A percentile compares a stretch with the other conserved stretches of the same genome.
These are phyloP conservation scores for Gastrolobium bilobum DNA, from an alignment of 306 rosid genomes.

Conservation along the genomic window DNA sequence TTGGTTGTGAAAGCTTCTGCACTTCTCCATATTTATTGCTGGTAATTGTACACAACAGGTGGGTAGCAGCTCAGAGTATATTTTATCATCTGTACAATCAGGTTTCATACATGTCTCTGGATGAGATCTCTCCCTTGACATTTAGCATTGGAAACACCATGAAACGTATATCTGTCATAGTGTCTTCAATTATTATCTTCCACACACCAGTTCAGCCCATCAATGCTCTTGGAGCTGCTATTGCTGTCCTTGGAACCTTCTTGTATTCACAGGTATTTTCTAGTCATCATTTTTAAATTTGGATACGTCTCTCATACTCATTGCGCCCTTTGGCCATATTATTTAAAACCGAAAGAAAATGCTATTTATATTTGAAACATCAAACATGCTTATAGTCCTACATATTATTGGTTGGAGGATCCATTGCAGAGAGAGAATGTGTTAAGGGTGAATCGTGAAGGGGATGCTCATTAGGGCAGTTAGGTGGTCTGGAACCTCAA, in stretches of 20 bases:
- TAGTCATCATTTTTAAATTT: background rate
- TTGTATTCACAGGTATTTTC: constrained; percentile 88
- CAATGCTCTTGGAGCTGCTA: constrained; percentile 96
- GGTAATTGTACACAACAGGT: constrained; percentile 62
- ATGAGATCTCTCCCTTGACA: constrained; percentile 96
- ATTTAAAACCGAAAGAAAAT: background rate
- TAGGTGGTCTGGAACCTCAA: background rate
- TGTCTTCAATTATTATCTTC: constrained; percentile 96
- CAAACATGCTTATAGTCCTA: background rate
- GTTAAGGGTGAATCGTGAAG: constrained; percentile 19
- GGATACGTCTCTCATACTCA: background rate
- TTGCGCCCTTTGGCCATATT: constrained; percentile 1
- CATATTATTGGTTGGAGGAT: background rate
- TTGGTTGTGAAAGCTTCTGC: constrained; percentile 3
- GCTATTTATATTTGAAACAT: constrained; percentile 20
- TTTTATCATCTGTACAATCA: constrained; percentile 98
- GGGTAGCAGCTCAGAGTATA: constrained; percentile 96
- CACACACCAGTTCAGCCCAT: constrained; percentile 93
- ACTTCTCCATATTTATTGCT: constrained; percentile 18
- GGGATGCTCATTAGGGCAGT: background rate
- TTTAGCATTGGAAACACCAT: constrained; percentile 97
- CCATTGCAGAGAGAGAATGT: background rate
- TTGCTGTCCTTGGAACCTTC: constrained; percentile 94
- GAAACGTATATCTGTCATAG: constrained; percentile 97
- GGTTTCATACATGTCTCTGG: constrained; percentile 98